Evolutionary conservation across 2,329 filamentous ascomycete species (phyloP), one percentile per base, ranked within the genome.

Genomic region (Xylaria sp.): DNA sequence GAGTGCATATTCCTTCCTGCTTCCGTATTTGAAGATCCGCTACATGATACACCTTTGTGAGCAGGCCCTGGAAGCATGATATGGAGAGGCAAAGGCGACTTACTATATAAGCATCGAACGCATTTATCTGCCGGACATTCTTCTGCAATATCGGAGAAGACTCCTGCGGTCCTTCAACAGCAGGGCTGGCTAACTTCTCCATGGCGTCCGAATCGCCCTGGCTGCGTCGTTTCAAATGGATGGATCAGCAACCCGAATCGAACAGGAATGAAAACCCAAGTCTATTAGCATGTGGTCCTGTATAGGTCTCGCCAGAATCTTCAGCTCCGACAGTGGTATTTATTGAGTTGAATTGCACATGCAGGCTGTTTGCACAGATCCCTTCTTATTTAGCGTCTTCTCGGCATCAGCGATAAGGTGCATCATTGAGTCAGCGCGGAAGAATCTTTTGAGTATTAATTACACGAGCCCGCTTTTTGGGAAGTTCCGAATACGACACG

Each of bases 11-110:
- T 53, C 13, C 20, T 53, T 53, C 15, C 28, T 17, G 1, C 3
- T 33, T 33, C 49, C 49, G 49, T 33, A 53, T 28, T 53, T 36
- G 49, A 53, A 36, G 26, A 53, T 53, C 13, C 49, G 33, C 28
- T 53, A 33, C 28, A n/a, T 5, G n/a, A 33, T n/a, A 36, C 15
- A 11, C 23, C 2, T 13, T 6, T n/a, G 46, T 49, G 6, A 49
- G 46, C 20, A 15, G 20, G 23, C 23, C 3, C 13, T 28, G 20
- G 4, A 15, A 28, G 2, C 3, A 23, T 20, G 3, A 26, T 10
- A 15, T 6, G 3, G 23, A 28, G 1, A 3, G 13, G 46, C 23
- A 28, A 28, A 49, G 23, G 20, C 13, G 23, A 36, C 49, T 33
- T 36, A 33, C 28, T n/a, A 53, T 2, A 15, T 36, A 53, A 9